Conservation (phyloP, 2,329 filamentous ascomycete species). For the Neocucurbitaria cava region DNA sequence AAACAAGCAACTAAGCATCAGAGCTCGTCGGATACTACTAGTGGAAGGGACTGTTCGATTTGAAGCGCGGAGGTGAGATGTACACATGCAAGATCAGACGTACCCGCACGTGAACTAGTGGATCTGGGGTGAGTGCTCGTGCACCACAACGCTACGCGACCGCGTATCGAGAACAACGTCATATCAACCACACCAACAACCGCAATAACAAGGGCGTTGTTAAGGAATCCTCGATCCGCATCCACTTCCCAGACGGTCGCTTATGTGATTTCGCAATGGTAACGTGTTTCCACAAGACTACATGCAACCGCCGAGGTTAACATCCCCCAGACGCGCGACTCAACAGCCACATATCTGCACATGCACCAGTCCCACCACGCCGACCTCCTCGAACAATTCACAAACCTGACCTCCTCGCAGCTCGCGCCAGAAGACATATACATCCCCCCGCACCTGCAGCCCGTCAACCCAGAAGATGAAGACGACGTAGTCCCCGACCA, state of each 20-base stretch:
- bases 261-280: constrained; percentile 1
- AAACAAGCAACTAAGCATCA: too few relatives aligned
- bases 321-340: constrained; percentile 68
- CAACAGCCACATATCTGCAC: constrained; percentile 76
- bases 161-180: background rate
- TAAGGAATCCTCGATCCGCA: background rate
- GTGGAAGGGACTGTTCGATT: too few relatives aligned
- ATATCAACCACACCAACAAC: background rate
- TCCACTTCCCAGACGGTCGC: background rate
- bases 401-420: constrained; percentile 40
- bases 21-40: too few relatives aligned
- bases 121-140: background rate
- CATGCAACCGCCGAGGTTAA: constrained; percentile 1
- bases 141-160: background rate
- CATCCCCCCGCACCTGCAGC: constrained; percentile 79
- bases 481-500: constrained; percentile 89
- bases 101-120: background rate
- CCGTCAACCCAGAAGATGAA: constrained; percentile 85
- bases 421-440: constrained; percentile 73
- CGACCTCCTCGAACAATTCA: constrained; percentile 74
- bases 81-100: too few relatives aligned
- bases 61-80: too few relatives aligned
- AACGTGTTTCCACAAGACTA: background rate
- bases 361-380: constrained; percentile 74
- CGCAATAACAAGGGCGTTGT: background rate